phyloP scores from a whole-genome alignment of 352 stramenopile genomes.

The Pythium biforme region DNA sequence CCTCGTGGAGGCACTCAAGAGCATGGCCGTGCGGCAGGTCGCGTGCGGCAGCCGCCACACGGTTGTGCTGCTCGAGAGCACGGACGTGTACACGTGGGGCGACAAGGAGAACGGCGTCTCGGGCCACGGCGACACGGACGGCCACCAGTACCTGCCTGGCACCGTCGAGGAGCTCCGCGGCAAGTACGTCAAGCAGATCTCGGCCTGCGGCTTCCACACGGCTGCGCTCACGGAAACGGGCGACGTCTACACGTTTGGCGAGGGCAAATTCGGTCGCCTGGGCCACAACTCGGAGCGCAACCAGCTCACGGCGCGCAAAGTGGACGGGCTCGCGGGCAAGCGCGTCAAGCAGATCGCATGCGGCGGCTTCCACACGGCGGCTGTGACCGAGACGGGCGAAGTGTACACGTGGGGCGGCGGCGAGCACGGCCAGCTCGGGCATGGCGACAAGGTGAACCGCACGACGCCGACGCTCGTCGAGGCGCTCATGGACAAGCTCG shows the following conservation, averaged over 20 bases:
- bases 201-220: conserved; percentile 86
- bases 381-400: conserved; percentile 81
- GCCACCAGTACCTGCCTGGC: conserved; percentile 94
- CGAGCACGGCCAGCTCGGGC: conserved; percentile 95
- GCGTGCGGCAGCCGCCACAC: conserved; percentile 95
- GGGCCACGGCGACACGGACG: conserved; percentile 93
- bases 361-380: conserved; percentile 86
- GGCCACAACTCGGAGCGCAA: conserved; percentile 85
- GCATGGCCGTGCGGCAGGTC: conserved; percentile 89
- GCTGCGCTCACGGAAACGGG: conserved; percentile 78
- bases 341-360: conserved; percentile 87
- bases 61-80: conserved; percentile 86
- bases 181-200: conserved; percentile 89
- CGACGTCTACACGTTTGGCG: conserved; percentile 93
- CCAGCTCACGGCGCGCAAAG: conserved; percentile 67
- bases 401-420: conserved; percentile 89
- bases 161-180: conserved; percentile 86
- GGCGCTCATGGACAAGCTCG: conserved; percentile 82
- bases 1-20: conserved; percentile 93
- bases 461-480: conserved; percentile 91
- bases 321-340: conserved; percentile 69
- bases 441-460: conserved; percentile 96
- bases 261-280: conserved; percentile 90
- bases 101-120: conserved; percentile 96
- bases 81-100: conserved; percentile 93